phyloP scores from a whole-genome alignment of 805 yeast species.

The Brettanomyces anomalus region DNA sequence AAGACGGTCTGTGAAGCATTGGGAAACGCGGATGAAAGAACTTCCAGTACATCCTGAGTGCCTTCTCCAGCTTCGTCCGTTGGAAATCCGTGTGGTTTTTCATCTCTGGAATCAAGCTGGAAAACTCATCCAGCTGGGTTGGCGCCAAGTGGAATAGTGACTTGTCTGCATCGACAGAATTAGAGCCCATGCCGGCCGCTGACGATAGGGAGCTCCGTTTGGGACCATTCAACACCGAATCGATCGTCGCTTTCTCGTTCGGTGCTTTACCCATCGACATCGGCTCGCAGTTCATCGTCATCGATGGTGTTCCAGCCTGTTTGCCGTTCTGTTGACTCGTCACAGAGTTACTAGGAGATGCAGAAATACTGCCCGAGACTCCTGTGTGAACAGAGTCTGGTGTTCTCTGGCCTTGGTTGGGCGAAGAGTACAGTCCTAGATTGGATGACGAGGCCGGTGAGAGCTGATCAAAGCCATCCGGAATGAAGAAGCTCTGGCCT shows the following conservation, averaged over 20 bases:
- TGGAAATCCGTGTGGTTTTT: slow-evolving; percentile 22
- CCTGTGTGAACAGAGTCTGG: not conserved
- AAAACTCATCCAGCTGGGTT: slow-evolving; percentile 16
- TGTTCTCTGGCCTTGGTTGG: not conserved
- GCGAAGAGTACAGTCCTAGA: slow-evolving; percentile 2
- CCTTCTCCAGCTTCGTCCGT: slow-evolving; percentile 19
- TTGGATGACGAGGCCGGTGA: slow-evolving; percentile 14
- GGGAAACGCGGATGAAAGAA: slow-evolving; percentile 53
- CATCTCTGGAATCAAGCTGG: slow-evolving; percentile 19
- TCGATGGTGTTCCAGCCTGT: not conserved
- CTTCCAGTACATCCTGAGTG: slow-evolving; percentile 40
- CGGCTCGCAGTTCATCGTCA: not conserved
- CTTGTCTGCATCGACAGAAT: too few relatives aligned
- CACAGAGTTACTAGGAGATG: too few relatives aligned
- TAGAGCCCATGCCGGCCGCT: too few relatives aligned
- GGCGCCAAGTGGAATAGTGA: slow-evolving; percentile 9
- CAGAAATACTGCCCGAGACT: not conserved
- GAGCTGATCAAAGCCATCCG: slow-evolving; percentile 22
- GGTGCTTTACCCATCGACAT: not conserved
- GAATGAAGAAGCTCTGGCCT: slow-evolving; percentile 21
- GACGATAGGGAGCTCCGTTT: too few relatives aligned
- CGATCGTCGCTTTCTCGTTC: not conserved
- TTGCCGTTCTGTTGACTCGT: not conserved
- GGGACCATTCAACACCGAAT: not conserved
- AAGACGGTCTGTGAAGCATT: slow-evolving; percentile 51